These are phyloP conservation scores for Ampelomyces quisqualis DNA, from an alignment of 2,329 filamentous ascomycete genomes.

Conservation along the genomic window DNA sequence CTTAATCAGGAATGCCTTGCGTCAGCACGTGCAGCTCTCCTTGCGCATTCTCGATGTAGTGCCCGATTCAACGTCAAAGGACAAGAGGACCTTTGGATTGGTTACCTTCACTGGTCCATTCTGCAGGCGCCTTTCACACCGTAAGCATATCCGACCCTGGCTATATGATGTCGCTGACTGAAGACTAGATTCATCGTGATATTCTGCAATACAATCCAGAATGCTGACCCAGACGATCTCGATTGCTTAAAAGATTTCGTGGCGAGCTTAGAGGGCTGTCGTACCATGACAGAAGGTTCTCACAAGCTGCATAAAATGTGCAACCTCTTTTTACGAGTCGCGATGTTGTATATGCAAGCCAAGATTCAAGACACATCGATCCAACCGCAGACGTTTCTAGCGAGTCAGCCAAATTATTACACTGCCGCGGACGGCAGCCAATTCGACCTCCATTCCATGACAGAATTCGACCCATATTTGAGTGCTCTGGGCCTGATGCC, in stretches of 20 bases:
- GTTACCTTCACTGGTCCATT: constrained; percentile 40
- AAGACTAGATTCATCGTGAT: constrained; percentile 47
- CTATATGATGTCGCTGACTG: neutral
- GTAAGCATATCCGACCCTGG: constrained; percentile 8
- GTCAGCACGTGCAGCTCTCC: constrained; percentile 35
- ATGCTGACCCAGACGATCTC: constrained; percentile 56
- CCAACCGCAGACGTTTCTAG: constrained; percentile 5
- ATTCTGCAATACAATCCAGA: constrained; percentile 55
- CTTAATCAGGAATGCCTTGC: constrained; percentile 37
- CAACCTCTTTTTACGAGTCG: constrained; percentile 62
- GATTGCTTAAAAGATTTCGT: constrained; percentile 59
- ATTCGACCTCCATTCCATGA: constrained; percentile 30
- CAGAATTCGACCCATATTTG: constrained; percentile 63
- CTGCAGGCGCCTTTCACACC: constrained; percentile 50
- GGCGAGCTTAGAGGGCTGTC: constrained; percentile 55
- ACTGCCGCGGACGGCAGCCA: constrained; percentile 13
- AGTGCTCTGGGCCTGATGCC: constrained; percentile 64
- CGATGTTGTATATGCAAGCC: constrained; percentile 62
- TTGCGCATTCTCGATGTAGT: constrained; percentile 32
- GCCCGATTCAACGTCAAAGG: constrained; percentile 35
- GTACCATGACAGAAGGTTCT: constrained; percentile 58
- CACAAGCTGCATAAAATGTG: constrained; percentile 64
- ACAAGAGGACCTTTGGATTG: constrained; percentile 38
- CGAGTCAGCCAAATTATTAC: constrained; percentile 14
- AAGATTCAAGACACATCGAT: constrained; percentile 49